Base-by-base conservation (phyloP, 163 green algal genomes). In the Coccomyxa subellipsoidea region DNA sequence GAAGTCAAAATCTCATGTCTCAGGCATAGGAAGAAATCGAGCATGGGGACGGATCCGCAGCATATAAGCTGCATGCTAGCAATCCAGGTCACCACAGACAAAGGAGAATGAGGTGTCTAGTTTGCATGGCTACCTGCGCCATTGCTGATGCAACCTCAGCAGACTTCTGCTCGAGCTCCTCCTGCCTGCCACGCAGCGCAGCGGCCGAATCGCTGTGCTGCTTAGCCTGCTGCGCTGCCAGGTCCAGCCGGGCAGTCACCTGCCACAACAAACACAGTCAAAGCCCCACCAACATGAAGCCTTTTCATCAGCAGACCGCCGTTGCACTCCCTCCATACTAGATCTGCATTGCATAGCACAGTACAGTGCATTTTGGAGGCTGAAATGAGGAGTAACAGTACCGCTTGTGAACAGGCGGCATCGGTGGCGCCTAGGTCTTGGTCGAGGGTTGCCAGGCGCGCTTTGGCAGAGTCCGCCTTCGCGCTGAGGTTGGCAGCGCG, bases 401-500 rank as follows among this genome's bases (percentile, higher is more conserved):
- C 66, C 66, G n/a, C 29, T 8, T 34, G 66, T 31, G 38, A 34
- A 15, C 77, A 70, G 8, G 77, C 53, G 38, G 31, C 59, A 25
- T 77, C 78, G 32, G 59, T 59, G 8, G 59, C 66, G 35, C 54
- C 10, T 7, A 80, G 34, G 59, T 25, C 59, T 18, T 37, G 35
- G 36, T 82, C 25, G 4, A 75, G 59, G 5, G 27, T 37, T 1
- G 59, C 38, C 25, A 69, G 32, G 1, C 38, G 37, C 38, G 76
- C 38, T 69, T 80, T 85, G 54, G 80, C 72, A 3, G 9, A 36
- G 72, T 86, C 82, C 10, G 82, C 69, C 71, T 78, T 53, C 10
- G 32, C 78, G 72, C 82, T 86, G 39, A 86, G 72, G 78, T 77
- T 77, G 23, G 82, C 82, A 12, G 82, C 82, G n/a, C 39, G 37